A percentile compares a stretch with the other conserved stretches of the same genome.
phyloP scores from a whole-genome alignment of 345 rosid genomes.

The Aegle marmelos region DNA sequence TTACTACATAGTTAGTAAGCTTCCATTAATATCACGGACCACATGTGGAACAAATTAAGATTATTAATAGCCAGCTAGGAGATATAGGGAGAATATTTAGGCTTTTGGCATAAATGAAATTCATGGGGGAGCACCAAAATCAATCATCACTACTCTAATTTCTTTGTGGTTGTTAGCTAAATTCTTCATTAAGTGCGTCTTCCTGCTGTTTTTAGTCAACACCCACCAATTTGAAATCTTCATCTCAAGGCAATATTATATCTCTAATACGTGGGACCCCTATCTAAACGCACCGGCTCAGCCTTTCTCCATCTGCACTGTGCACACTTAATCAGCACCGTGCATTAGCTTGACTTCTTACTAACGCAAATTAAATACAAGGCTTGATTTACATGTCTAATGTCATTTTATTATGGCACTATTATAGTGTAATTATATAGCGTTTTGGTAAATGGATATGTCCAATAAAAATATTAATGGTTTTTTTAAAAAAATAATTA shows the following conservation, averaged over 20 bases:
- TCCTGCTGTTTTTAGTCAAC: constrained; percentile 30
- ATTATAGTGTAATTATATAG: no score
- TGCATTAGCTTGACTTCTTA: neutral
- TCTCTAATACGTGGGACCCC: constrained; percentile 22
- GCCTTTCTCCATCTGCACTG: neutral
- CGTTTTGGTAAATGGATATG: no score
- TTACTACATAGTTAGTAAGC: neutral
- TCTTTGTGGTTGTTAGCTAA: constrained; percentile 4
- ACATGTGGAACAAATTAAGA: neutral
- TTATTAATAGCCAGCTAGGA: neutral
- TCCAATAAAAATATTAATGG: no score
- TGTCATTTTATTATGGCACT: no score
- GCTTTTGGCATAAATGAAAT: constrained; percentile 12
- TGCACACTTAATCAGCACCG: neutral
- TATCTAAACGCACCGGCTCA: neutral
- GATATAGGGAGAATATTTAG: neutral
- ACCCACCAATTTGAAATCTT: constrained; percentile 29
- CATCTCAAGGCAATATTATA: constrained; percentile 13
- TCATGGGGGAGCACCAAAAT: constrained; percentile 2
- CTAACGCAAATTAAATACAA: neutral
- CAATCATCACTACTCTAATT: constrained; percentile 24
- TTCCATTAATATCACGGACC: neutral
- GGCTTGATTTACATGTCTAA: neutral
- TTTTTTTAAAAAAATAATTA: no score
- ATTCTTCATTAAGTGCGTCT: constrained; percentile 12